Evolutionary conservation across 2,329 filamentous ascomycete genomes (phyloP), one percentile per base, ranked within the genome.

Genomic region (Leptographium procerum): DNA sequence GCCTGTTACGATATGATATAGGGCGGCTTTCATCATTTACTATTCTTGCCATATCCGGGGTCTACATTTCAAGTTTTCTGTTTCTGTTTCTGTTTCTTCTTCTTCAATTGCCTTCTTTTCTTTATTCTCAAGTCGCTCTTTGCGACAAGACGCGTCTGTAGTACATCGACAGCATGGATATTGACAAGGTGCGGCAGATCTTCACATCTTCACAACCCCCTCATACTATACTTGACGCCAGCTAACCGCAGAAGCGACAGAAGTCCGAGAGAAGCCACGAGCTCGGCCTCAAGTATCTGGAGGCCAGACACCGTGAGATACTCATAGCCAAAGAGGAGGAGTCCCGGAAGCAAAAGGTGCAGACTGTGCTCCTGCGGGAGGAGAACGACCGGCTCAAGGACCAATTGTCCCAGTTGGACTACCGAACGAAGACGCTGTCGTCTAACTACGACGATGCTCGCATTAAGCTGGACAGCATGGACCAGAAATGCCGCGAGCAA

Each of bases 321-420:
- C 75, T 86, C 13, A 77, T 95, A 58, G 74, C 83, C 64, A 88
- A 88, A 66, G 84, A 90, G 63, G 91, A 97, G 69, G 83, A 86
- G 60, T 77, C 82, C 45, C 84, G 91, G 53, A 80, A 85, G 63
- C 72, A 90, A 56, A 83, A 83, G 64, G 77, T 92, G 61, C 82
- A 85, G 62, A 77, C 85, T 57, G 73, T 91, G 57, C 72, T 91
- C n/a, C 75, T 88, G n/a, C 79, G 85, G 61, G 84, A 91, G 63
- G 87, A 95, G 62, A 89, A 86, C 62, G 81, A 85, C 53, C 77
- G 81, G 11, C 71, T 96, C 31, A 81, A 83, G 63, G 80, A 84
- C 51, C 78, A 86, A 62, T 69, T 91, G 22, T 71, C 76, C 4
- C 73, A 82, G 45, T 80, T 81, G 63, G 81, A 87, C 56, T 76